Base-by-base conservation (phyloP, 208 protist species). In the Endotrypanum monterogeii region DNA sequence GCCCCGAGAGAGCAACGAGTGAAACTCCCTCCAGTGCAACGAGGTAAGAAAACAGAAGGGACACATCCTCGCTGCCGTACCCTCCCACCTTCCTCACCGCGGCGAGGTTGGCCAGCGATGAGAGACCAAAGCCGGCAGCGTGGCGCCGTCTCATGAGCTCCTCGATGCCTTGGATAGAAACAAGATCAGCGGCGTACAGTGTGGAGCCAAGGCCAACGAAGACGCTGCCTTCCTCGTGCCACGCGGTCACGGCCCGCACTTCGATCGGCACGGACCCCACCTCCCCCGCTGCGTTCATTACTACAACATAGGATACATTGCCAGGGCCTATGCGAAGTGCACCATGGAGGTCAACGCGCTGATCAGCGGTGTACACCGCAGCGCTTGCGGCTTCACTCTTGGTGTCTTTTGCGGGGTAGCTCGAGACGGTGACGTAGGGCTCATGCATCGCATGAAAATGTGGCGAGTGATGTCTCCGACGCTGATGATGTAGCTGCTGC, bases 221-320 rank as follows among this genome's bases (percentile, higher is more conserved):
- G 37, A 92, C 72, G 65, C 83, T 84, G 54, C 87, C 88, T 52
- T 85, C 80, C 57, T 85, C 77, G 57, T 90, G 81, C 86, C 84
- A 91, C 52, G 87, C 78, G 25, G 83, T 61, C 8, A 75, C 84
- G 23, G 89, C 80, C 39, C 85, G 83, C 54, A 78, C 72, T 46
- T 92, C 84, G 25, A 91, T 80, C 28, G 88, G 87, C 57, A 92
- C 84, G 3, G 74, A 78, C 32, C 79, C 76, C 9, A 96, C 56
- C 76, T 94, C 87, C 4, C 92, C 92, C 8, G 83, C 80, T 14
- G 68, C 50, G 70, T 87, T 93, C 74, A 96, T 87, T 61, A 83
- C 89, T 20, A 92, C 85, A 41, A 94, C 76, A 48, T 67, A 86
- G 11, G 89, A 88, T 35, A 86, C 83, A 55, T 79, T 72, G 61